phyloP scores from a whole-genome alignment of 495 filamentous ascomycete genomes.

The Aspergillus sclerotioniger region DNA sequence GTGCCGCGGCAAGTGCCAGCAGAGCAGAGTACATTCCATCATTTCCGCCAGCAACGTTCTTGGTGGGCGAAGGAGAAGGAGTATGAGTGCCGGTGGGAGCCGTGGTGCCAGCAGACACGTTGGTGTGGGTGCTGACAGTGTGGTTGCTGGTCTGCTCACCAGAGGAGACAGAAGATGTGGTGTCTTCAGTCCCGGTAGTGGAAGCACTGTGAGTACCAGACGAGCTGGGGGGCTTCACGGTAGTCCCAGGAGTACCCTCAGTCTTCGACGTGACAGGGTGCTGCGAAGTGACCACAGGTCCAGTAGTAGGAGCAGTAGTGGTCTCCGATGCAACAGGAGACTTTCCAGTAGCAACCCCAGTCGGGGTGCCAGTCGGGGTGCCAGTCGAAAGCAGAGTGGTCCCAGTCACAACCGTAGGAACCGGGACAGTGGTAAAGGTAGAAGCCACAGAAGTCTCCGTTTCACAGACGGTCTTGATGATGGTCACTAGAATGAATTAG shows the following conservation, averaged over 20 bases:
- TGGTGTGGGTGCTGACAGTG: constrained; percentile 8
- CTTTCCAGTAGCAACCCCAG: not conserved
- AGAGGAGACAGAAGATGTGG: constrained; percentile 11
- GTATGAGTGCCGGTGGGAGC: constrained; percentile 10
- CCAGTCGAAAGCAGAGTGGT: not conserved
- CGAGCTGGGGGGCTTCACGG: constrained; percentile 2
- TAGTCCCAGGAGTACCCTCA: constrained; percentile 2
- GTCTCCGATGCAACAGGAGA: not conserved
- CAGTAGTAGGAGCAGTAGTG: not conserved
- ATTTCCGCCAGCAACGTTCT: constrained; percentile 8
- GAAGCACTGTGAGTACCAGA: constrained; percentile 5
- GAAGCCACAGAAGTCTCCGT: constrained; percentile 12
- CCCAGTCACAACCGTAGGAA: not conserved
- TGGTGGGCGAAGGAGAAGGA: constrained; percentile 5
- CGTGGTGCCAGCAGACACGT: constrained; percentile 1
- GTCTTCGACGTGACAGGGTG: not conserved
- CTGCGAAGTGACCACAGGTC: constrained; percentile 2
- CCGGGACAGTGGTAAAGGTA: not conserved
- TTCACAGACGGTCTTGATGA: constrained; percentile 23
- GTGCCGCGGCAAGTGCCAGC: constrained; percentile 10
- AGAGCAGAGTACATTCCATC: constrained; percentile 2
- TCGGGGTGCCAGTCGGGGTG: not conserved
- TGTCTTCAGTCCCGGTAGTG: constrained; percentile 1
- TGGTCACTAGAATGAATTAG: constrained; percentile 13
- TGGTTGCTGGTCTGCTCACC: not conserved